Conservation (phyloP, 257 asterid species). For the Thymus quinquecostatus region DNA sequence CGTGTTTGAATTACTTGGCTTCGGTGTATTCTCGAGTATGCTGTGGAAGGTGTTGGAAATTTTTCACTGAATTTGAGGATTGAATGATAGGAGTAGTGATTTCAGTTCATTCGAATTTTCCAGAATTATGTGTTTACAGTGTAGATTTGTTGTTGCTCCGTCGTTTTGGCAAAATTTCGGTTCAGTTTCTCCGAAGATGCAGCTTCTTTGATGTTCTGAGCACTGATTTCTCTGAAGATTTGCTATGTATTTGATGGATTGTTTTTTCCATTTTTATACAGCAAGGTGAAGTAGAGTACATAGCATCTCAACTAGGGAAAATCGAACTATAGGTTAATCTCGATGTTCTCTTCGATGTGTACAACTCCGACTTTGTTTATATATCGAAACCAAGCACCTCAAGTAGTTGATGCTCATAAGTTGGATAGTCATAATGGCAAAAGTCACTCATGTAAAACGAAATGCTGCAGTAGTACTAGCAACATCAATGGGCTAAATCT, state of each 20-base stretch:
- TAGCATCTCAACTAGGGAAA: slow-evolving; percentile 17
- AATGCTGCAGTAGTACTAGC: slow-evolving; percentile 24
- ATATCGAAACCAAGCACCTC: slow-evolving; percentile 39
- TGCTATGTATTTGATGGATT: slow-evolving; percentile 17
- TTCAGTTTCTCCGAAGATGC: slow-evolving; percentile 5
- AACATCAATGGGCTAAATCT: slow-evolving; percentile 8
- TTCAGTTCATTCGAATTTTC: not conserved
- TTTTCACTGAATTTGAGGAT: not conserved
- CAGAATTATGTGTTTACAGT: not conserved
- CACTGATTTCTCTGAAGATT: not conserved
- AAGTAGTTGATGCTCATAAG: slow-evolving; percentile 33
- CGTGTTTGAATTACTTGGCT: not conserved
- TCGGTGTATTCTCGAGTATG: not conserved
- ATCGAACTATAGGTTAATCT: slow-evolving; percentile 7
- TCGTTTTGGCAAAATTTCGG: not conserved
- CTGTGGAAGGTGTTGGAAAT: not conserved
- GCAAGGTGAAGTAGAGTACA: slow-evolving; percentile 23
- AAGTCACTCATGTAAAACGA: slow-evolving; percentile 21
- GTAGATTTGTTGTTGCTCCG: slow-evolving; percentile 5
- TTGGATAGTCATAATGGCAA: slow-evolving; percentile 24
- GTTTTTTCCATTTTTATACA: slow-evolving; percentile 17
- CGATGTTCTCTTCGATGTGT: slow-evolving; percentile 58
- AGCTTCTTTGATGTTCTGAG: not conserved
- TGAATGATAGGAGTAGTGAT: not conserved
- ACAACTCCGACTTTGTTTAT: slow-evolving; percentile 33